Conservation (phyloP, 345 rosid genomes). For the Populus simonii region DNA sequence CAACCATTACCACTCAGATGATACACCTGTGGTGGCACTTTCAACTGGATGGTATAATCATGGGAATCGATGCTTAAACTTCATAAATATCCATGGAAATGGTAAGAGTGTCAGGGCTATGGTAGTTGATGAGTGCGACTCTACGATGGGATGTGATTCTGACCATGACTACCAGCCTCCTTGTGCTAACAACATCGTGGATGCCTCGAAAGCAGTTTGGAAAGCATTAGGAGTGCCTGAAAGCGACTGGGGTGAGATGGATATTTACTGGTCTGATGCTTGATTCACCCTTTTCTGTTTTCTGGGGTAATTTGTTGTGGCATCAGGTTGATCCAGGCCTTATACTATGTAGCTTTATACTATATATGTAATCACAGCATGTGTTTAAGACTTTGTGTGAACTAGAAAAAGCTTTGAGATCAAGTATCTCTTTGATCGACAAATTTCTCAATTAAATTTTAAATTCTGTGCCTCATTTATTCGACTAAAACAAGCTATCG, state of each 20-base stretch:
- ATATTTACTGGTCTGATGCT: slow-evolving; percentile 5
- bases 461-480: neutral
- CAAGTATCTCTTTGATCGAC: no score
- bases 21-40: neutral
- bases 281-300: neutral
- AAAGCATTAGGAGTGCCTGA: slow-evolving; percentile 8
- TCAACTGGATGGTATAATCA: slow-evolving; percentile 16
- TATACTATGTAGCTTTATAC: neutral
- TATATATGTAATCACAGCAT: no score
- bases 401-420: neutral
- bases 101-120: neutral
- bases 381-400: neutral
- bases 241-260: neutral
- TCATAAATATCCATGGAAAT: neutral
- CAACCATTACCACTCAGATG: slow-evolving; percentile 1
- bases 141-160: slow-evolving; percentile 7
- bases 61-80: neutral
- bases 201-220: slow-evolving; percentile 16
- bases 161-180: slow-evolving; percentile 16
- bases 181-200: slow-evolving; percentile 13
- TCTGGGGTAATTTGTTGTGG: neutral
- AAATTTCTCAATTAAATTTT: neutral
- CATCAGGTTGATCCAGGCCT: neutral
- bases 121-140: slow-evolving; percentile 18
- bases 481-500: no score